Evolutionary conservation across 2,329 filamentous ascomycete species (phyloP).

Genomic region (Fusarium tuaranense): DNA sequence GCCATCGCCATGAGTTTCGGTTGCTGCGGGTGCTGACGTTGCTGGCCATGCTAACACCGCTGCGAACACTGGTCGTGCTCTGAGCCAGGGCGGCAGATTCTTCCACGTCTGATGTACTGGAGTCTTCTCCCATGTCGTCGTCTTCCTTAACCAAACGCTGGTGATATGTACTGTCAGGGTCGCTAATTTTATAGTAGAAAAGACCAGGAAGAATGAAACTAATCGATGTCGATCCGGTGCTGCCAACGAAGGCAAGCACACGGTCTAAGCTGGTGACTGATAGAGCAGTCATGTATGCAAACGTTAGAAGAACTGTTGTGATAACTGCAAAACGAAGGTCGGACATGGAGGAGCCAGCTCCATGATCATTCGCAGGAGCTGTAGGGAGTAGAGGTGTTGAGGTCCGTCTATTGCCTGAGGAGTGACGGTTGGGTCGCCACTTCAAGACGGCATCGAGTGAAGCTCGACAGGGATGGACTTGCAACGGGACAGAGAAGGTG

Average conservation of each 20-base stretch:
- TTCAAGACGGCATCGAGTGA: constrained; percentile 93
- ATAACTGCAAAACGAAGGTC: constrained; percentile 91
- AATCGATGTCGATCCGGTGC: constrained; percentile 93
- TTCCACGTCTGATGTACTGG: constrained; percentile 62
- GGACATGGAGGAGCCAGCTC: constrained; percentile 74
- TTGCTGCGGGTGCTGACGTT: constrained; percentile 42
- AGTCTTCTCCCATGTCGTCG: constrained; percentile 78
- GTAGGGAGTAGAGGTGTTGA: constrained; percentile 57
- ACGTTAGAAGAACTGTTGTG: constrained; percentile 85
- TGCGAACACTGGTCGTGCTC: constrained; percentile 60
- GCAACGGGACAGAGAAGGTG: constrained; percentile 94
- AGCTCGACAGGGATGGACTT: constrained; percentile 96
- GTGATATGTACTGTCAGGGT: constrained; percentile 87
- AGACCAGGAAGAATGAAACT: constrained; percentile 96
- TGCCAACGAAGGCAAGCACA: constrained; percentile 94
- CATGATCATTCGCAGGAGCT: constrained; percentile 59
- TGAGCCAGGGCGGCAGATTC: constrained; percentile 57
- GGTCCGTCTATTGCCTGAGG: constrained; percentile 52
- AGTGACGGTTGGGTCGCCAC: constrained; percentile 77
- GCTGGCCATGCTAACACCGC: constrained; percentile 52
- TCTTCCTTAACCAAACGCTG: constrained; percentile 91
- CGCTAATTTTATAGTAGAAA: constrained; percentile 98
- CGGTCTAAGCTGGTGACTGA: constrained; percentile 90
- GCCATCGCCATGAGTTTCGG: constrained; percentile 60
- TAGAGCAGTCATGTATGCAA: constrained; percentile 90